Conservation (phyloP, 2,329 filamentous ascomycete species). For the Seiridium cupressi region DNA sequence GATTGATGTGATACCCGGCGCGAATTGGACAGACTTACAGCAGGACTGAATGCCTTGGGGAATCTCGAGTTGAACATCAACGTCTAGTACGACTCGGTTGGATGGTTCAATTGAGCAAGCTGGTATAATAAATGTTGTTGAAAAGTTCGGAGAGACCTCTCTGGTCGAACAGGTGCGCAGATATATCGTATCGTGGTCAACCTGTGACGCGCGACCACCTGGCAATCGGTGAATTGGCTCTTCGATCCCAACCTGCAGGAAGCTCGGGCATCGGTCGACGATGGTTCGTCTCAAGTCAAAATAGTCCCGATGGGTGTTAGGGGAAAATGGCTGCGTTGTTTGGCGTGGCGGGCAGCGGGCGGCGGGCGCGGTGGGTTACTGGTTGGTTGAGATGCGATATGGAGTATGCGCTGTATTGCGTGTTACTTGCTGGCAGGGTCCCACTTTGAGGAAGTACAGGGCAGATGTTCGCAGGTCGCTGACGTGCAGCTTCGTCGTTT, state of each 20-base stretch:
- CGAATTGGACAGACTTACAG: too few relatives aligned
- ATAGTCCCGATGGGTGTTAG: neutral
- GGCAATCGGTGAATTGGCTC: neutral
- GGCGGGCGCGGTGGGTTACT: neutral
- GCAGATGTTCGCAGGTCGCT: neutral
- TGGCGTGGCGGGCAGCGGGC: neutral
- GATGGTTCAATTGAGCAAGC: too few relatives aligned
- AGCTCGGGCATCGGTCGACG: neutral
- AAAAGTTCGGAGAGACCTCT: neutral
- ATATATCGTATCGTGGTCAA: conserved; percentile 10
- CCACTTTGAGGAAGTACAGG: neutral
- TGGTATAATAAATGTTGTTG: too few relatives aligned
- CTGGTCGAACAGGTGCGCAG: neutral
- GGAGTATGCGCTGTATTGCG: conserved; percentile 1
- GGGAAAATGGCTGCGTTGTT: neutral
- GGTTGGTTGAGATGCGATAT: neutral
- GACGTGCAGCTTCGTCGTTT: neutral
- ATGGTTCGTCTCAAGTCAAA: conserved; percentile 3
- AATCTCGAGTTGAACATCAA: too few relatives aligned
- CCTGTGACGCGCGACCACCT: conserved; percentile 20
- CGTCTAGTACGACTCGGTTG: too few relatives aligned
- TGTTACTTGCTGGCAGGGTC: neutral
- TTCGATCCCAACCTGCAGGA: neutral
- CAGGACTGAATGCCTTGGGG: too few relatives aligned
- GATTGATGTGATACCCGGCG: too few relatives aligned